Conservation (phyloP, 306 rosid genomes). For the Fragaria nilgerrensis region DNA sequence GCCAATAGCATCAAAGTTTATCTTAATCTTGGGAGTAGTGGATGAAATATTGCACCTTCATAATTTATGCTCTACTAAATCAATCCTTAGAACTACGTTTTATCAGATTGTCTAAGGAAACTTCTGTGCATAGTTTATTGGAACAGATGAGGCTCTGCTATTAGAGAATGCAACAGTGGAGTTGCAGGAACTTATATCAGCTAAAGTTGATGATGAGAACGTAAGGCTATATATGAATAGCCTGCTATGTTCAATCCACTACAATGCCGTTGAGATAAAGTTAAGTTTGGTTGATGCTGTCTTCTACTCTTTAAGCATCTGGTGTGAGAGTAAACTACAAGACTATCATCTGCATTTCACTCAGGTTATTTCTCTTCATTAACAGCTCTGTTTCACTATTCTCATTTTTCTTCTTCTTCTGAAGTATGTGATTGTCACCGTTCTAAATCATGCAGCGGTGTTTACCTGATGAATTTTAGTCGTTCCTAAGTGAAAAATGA, state of each 20-base stretch:
- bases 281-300: constrained; percentile 43
- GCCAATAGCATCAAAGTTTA: not conserved
- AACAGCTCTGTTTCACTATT: not conserved
- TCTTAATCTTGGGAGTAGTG: not conserved
- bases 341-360: constrained; percentile 55
- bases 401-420: not conserved
- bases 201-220: constrained; percentile 30
- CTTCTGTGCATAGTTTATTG: constrained; percentile 41
- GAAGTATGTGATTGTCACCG: not conserved
- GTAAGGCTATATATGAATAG: constrained; percentile 35
- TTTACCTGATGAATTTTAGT: constrained; percentile 3
- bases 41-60: not conserved
- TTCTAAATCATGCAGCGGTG: not conserved
- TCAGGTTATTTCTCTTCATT: constrained; percentile 38
- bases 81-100: not conserved
- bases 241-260: constrained; percentile 35
- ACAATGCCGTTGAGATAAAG: constrained; percentile 32
- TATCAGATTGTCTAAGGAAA: constrained; percentile 18
- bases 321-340: constrained; percentile 47
- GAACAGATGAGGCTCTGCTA: constrained; percentile 41
- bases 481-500: not conserved
- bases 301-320: constrained; percentile 46
- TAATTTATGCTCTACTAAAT: not conserved
- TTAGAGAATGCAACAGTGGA: constrained; percentile 41
- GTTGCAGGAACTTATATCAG: constrained; percentile 41